Evolutionary conservation across 2,329 filamentous ascomycete genomes (phyloP).

Genomic region (Ceratocystis albifundus): DNA sequence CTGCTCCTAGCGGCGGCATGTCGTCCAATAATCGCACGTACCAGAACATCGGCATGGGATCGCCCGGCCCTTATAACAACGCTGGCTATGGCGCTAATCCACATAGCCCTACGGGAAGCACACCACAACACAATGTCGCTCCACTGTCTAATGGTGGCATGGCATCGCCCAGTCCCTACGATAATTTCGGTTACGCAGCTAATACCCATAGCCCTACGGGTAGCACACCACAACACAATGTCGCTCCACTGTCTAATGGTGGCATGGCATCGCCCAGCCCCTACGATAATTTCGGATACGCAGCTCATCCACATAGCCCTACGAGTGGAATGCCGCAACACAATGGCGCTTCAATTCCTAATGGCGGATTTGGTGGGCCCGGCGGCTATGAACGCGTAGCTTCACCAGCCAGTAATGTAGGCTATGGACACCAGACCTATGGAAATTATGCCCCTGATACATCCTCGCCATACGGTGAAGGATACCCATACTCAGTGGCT

Average conservation of each 20-base stretch:
- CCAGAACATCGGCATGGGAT: conserved; percentile 17
- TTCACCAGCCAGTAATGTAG: conserved; percentile 3
- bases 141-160: conserved; percentile 10
- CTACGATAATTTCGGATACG: background rate
- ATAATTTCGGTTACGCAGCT: background rate
- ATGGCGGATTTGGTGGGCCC: background rate
- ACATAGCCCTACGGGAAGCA: background rate
- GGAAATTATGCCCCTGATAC: background rate
- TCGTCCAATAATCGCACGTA: conserved; percentile 10
- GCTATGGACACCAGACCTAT: background rate
- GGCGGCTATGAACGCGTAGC: conserved; percentile 11
- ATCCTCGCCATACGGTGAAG: conserved; percentile 3
- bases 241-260: background rate
- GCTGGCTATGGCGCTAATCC: conserved; percentile 1
- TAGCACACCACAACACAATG: background rate
- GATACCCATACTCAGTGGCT: background rate
- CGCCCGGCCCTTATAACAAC: background rate
- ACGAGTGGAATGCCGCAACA: background rate
- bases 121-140: background rate
- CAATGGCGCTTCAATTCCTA: background rate
- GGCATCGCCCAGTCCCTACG: background rate
- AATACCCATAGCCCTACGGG: background rate
- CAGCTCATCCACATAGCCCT: background rate
- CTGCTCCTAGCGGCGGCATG: conserved; percentile 2
- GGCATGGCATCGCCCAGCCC: conserved; percentile 14